phyloP scores from a whole-genome alignment of 768 basidiomycete species.

The Lactifluus rugatus region DNA sequence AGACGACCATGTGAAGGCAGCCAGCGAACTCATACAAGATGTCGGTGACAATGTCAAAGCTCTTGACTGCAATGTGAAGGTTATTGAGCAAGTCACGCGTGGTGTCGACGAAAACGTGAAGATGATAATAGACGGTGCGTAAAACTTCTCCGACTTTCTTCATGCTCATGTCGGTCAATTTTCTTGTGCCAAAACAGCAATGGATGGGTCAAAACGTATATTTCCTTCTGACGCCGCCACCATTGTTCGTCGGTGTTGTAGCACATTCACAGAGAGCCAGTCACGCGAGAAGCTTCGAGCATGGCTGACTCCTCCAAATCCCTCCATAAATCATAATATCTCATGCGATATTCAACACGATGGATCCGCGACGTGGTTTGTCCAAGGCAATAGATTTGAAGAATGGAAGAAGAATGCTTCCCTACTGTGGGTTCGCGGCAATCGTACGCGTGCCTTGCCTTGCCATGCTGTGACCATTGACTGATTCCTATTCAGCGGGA shows the following conservation, averaged over 20 bases:
- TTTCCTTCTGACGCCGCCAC: neutral
- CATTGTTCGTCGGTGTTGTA: too few relatives aligned
- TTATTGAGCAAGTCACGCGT: too few relatives aligned
- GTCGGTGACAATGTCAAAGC: too few relatives aligned
- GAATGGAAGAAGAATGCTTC: neutral
- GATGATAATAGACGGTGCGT: neutral
- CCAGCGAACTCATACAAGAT: too few relatives aligned
- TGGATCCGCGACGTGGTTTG: neutral
- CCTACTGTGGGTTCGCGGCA: neutral
- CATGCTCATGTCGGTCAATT: neutral
- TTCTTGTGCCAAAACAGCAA: neutral
- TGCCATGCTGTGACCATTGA: neutral
- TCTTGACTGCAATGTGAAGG: too few relatives aligned
- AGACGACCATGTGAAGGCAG: too few relatives aligned
- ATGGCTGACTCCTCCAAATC: neutral
- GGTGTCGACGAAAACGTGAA: too few relatives aligned
- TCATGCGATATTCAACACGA: neutral
- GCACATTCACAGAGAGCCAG: neutral
- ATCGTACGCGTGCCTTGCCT: neutral
- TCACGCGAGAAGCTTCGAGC: neutral
- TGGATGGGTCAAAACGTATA: neutral
- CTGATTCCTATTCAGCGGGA: neutral
- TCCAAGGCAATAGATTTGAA: neutral
- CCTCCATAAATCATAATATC: neutral
- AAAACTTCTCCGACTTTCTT: too few relatives aligned